Base-by-base conservation (phyloP, 441 rosid species). In the Lepidium campestre region DNA sequence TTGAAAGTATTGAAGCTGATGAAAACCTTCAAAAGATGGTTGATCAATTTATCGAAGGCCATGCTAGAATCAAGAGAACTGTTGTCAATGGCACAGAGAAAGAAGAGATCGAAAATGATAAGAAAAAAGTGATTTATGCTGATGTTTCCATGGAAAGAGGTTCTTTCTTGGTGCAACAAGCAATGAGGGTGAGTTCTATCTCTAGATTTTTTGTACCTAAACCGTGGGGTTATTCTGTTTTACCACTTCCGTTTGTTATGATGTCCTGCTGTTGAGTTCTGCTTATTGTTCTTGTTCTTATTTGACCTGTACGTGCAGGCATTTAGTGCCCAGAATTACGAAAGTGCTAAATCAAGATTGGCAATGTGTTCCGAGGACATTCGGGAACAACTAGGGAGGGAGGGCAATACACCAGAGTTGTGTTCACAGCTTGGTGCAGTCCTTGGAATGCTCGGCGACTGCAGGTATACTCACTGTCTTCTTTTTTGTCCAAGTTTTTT, bases 351-450 rank as follows among this genome's bases (percentile, higher is more conserved):
- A 79, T 88, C 97, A 74, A 86, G 98, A 72, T 91, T 94, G 36
- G 75, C 57, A 57, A 47, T 94, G 48, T 94, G 99, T 79, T 84
- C 90, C 4, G 93, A 88, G 48, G 98, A 91, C 74, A 88, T 94
- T 57, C 78, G 85, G 39, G 83, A 75, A 67, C 94, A 90, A 81
- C 75, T 91, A 69, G 87, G 78, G 70, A 79, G 69, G 77, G 72
- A 63, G 32, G 97, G 97, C 23, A 82, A 75, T 75, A 85, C 94
- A 18, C 76, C 96, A 34, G 97, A 91, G 69, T 68, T 94, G 68
- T 88, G 97, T 74, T 90, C 99, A 39, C 99, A 91, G 85, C 94
- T 94, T 57, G 99, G 99, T 45, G 98, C 97, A 41, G 98, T 94
- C 55, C 84, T 94, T 45, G 99, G 99, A 10, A 89, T 91, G 96